phyloP scores from a whole-genome alignment of 1,139 yeast genomes.

The Spencermartinsiella ligniputridi region DNA sequence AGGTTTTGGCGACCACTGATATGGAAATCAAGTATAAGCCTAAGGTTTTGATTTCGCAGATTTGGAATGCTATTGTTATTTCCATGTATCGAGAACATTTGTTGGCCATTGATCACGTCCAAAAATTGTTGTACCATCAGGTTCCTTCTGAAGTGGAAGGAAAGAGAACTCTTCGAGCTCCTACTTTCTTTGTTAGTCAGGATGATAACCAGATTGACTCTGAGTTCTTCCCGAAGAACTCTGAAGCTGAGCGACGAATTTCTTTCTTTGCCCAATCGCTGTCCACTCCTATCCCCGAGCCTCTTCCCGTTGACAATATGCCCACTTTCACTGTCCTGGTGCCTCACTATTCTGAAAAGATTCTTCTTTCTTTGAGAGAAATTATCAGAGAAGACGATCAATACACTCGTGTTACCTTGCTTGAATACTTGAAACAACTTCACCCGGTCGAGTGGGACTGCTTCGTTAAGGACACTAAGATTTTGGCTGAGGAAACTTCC shows the following conservation, averaged over 20 bases:
- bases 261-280: constrained; percentile 98
- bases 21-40: constrained; percentile 99
- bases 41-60: constrained; percentile 94
- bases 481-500: constrained; percentile 81
- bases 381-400: constrained; percentile 99
- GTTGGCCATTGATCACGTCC: constrained; percentile 96
- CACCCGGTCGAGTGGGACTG: constrained; percentile 99
- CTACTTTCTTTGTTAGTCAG: constrained; percentile 96
- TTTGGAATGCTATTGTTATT: constrained; percentile 97
- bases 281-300: constrained; percentile 98
- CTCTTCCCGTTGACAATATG: constrained; percentile 98
- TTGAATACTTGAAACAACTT: constrained; percentile 94
- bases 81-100: constrained; percentile 98
- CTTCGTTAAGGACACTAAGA: constrained; percentile 96
- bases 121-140: constrained; percentile 92
- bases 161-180: constrained; percentile 96
- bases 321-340: constrained; percentile 97
- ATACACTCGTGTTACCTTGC: constrained; percentile 90
- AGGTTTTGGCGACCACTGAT: constrained; percentile 94
- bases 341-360: constrained; percentile 98
- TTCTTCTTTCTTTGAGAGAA: constrained; percentile 87
- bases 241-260: constrained; percentile 99
- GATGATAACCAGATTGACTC: constrained; percentile 93
- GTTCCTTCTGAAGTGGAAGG: constrained; percentile 94
- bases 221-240: constrained; percentile 92